Percentiles rank a stretch among this genome's conserved stretches.
These are phyloP conservation scores for Ceratocystis cacaofunesta DNA, from an alignment of 2,329 filamentous ascomycete genomes.

Conservation along the genomic window DNA sequence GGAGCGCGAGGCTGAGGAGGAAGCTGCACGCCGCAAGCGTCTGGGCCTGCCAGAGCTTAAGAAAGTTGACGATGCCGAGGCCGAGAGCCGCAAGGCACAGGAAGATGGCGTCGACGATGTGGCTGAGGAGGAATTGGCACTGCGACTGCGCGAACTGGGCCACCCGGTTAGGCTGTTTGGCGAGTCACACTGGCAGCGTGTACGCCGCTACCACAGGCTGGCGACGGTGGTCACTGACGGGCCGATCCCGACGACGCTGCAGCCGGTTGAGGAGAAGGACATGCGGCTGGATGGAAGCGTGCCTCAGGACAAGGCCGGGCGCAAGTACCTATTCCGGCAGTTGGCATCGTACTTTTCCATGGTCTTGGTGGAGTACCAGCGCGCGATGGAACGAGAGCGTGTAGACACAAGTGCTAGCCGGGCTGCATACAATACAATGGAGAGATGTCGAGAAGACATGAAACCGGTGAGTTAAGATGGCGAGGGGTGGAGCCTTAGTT, in stretches of 20 bases:
- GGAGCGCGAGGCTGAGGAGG: slow-evolving; percentile 58
- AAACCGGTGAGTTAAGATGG: slow-evolving; percentile 41
- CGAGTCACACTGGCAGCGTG: slow-evolving; percentile 54
- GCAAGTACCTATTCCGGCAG: slow-evolving; percentile 66
- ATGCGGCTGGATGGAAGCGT: slow-evolving; percentile 65
- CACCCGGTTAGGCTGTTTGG: slow-evolving; percentile 69
- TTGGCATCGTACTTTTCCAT: slow-evolving; percentile 92
- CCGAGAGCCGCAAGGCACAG: slow-evolving; percentile 21
- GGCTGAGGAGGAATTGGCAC: slow-evolving; percentile 52
- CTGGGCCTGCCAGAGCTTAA: slow-evolving; percentile 66
- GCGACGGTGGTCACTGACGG: slow-evolving; percentile 49
- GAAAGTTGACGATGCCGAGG: slow-evolving; percentile 24
- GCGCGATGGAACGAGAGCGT: slow-evolving; percentile 53
- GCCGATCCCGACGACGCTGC: slow-evolving; percentile 74
- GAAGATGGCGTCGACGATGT: slow-evolving; percentile 43
- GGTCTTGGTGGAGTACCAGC: slow-evolving; percentile 78
- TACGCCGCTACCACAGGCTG: slow-evolving; percentile 57
- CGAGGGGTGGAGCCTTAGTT: too few relatives aligned
- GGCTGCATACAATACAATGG: slow-evolving; percentile 69
- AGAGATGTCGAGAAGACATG: slow-evolving; percentile 77
- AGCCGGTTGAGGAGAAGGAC: slow-evolving; percentile 65
- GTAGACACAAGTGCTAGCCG: slow-evolving; percentile 61
- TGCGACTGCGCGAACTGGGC: slow-evolving; percentile 52
- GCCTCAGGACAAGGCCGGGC: slow-evolving; percentile 47
- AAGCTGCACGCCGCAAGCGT: slow-evolving; percentile 56